Base-by-base conservation (phyloP, 2,329 filamentous ascomycete species). In the Ascosphaera apis region DNA sequence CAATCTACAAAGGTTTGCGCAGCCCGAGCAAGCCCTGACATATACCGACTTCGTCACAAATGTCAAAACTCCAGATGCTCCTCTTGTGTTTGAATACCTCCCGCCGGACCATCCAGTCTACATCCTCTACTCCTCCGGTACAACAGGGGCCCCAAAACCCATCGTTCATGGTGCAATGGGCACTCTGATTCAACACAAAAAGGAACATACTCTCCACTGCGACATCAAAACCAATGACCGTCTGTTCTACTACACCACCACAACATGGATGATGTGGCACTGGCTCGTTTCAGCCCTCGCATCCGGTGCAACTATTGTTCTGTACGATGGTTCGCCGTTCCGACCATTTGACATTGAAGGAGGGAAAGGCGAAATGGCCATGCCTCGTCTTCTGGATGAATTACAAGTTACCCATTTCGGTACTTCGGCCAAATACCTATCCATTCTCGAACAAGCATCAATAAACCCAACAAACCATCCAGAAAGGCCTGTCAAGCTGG, bases 251-350 rank as follows among this genome's bases (percentile, higher is more conserved):
- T 93, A 84, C 58, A 92, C 83, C 1, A 93, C 84, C 3, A 83
- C 77, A 8, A 91, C 82, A 0, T 93, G 84, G 88, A 95, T 98
- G 84, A 95, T 95, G 86, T 93, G 84, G 83, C 86, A 95, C 53
- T 95, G 86, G 84, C 74, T 84, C 30, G 69, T 93, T 15, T 86
- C 81, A 1, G 81, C 76, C 4, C 70, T 95, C 3, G 79, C 84
- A 7, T 74, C 72, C 19, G 86, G 86, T 36, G 69, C 79, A 8
- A 86, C 81, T 0, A 62, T 95, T 9, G 66, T 95, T 15, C 65
- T 95, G 3, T 98, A 93, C 55, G 81, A 91, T 36, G 88, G 88
- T 34, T 91, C 81, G 0, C 88, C 88, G 0, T 95, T 95, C 61
- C 66, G 67, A 34, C 79, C 78, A 0, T 63, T 66, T 1, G 60